phyloP scores from a whole-genome alignment of 192 early-diverging fungal species.

The Phlyctochytrium bullatum region DNA sequence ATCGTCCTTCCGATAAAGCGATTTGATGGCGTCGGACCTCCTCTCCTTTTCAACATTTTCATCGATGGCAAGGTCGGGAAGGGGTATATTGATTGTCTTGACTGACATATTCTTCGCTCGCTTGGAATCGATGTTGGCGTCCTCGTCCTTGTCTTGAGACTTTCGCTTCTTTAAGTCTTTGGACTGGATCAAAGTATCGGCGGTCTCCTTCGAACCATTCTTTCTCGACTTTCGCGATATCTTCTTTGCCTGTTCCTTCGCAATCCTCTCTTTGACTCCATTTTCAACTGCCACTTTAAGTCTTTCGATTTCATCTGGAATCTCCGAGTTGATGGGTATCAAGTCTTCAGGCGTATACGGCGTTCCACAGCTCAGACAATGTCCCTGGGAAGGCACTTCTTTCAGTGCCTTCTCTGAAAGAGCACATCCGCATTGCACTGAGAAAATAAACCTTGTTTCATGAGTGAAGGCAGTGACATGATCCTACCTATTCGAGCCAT shows the following conservation, averaged over 20 bases:
- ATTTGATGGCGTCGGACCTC: constrained; percentile 45
- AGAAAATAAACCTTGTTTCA: constrained; percentile 28
- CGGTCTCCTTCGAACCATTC: constrained; percentile 11
- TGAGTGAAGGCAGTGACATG: not conserved
- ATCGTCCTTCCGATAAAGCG: constrained; percentile 34
- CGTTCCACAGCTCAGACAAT: constrained; percentile 70
- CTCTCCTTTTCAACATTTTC: constrained; percentile 4
- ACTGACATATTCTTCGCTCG: not conserved
- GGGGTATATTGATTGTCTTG: constrained; percentile 43
- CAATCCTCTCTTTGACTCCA: constrained; percentile 45
- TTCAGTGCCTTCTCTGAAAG: constrained; percentile 76
- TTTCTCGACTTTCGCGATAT: constrained; percentile 28
- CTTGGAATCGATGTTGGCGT: constrained; percentile 14
- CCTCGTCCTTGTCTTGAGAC: too few species aligned
- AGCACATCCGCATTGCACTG: constrained; percentile 73
- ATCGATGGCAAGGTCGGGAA: constrained; percentile 33
- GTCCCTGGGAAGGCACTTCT: constrained; percentile 55
- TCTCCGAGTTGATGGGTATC: constrained; percentile 67
- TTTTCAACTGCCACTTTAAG: constrained; percentile 58
- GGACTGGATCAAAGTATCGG: constrained; percentile 12
- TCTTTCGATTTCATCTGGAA: constrained; percentile 57
- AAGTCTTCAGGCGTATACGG: constrained; percentile 57
- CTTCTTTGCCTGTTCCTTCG: constrained; percentile 37
- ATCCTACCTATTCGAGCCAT: constrained; percentile 67
- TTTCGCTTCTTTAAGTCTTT: constrained; percentile 35